Conservation (phyloP, 2,329 filamentous ascomycete species). For the Lasiodiplodia sp. region DNA sequence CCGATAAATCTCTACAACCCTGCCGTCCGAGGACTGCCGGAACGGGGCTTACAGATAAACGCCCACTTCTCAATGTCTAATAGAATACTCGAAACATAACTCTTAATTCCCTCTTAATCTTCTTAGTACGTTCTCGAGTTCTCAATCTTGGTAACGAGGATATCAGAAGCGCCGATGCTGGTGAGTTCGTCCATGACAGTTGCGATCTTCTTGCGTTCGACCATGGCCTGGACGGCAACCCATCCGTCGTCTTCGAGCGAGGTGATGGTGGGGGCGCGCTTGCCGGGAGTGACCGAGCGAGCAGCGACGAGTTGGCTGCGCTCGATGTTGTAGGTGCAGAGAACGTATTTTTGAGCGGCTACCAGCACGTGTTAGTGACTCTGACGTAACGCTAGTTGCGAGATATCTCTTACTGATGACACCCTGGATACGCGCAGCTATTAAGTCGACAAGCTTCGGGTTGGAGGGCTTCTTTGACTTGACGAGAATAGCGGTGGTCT, state of each 20-base stretch:
- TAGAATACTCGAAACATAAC: neutral
- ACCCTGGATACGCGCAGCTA: conserved; percentile 85
- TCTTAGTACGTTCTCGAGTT: conserved; percentile 66
- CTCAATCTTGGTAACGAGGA: conserved; percentile 83
- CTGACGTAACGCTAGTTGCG: conserved; percentile 31
- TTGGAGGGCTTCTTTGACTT: conserved; percentile 86
- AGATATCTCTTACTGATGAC: conserved; percentile 75
- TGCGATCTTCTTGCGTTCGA: conserved; percentile 85
- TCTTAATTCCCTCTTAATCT: neutral
- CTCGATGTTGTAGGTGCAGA: conserved; percentile 95
- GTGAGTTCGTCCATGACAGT: conserved; percentile 85
- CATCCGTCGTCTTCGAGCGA: conserved; percentile 85
- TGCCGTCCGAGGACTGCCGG: neutral
- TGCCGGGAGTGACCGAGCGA: conserved; percentile 84
- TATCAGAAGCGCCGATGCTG: conserved; percentile 80
- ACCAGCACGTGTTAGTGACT: conserved; percentile 31
- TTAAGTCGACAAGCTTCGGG: conserved; percentile 79
- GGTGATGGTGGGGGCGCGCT: conserved; percentile 92
- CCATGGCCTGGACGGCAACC: conserved; percentile 96
- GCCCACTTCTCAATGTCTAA: neutral
- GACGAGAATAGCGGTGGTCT: conserved; percentile 88
- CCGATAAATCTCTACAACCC: neutral
- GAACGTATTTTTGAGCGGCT: conserved; percentile 88
- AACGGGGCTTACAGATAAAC: neutral
- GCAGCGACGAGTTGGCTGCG: conserved; percentile 72